Evolutionary conservation across 345 rosid genomes (phyloP).

Genomic region (Murraya paniculata): DNA sequence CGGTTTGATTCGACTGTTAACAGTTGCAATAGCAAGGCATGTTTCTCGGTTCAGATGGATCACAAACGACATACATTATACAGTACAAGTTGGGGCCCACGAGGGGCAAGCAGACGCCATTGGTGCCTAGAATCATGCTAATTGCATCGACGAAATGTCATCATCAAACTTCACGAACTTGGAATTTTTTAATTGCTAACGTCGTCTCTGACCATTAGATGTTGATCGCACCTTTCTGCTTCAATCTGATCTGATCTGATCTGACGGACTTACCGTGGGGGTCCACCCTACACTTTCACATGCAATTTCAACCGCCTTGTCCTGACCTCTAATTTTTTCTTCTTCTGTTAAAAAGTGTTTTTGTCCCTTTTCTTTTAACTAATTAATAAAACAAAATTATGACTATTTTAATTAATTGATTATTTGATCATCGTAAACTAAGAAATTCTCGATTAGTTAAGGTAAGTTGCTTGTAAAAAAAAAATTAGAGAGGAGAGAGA

Average conservation of each 20-base stretch:
- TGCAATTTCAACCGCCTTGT: constrained; percentile 16
- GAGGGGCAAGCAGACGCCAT: background rate
- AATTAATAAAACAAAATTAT: too few species aligned
- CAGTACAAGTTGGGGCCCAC: constrained; percentile 8
- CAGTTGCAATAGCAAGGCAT: too few species aligned
- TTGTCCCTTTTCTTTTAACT: background rate
- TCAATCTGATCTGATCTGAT: background rate
- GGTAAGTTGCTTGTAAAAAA: too few species aligned
- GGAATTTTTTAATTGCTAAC: background rate
- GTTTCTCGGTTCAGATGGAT: too few species aligned
- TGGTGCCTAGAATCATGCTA: constrained; percentile 21
- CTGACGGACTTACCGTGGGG: background rate
- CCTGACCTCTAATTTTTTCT: background rate
- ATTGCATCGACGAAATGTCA: constrained; percentile 26
- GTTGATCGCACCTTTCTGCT: constrained; percentile 16
- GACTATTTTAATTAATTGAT: too few species aligned
- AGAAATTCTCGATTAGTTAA: too few species aligned
- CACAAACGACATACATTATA: too few species aligned
- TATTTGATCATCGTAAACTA: too few species aligned
- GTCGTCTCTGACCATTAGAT: constrained; percentile 15
- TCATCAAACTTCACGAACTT: constrained; percentile 4
- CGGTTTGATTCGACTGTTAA: too few species aligned
- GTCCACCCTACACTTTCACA: constrained; percentile 34
- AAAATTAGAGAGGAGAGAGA: too few species aligned
- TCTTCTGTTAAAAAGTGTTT: background rate